Conservation (phyloP, 192 early-diverging fungal genomes). For the Phycomyces blakesleeanus region DNA sequence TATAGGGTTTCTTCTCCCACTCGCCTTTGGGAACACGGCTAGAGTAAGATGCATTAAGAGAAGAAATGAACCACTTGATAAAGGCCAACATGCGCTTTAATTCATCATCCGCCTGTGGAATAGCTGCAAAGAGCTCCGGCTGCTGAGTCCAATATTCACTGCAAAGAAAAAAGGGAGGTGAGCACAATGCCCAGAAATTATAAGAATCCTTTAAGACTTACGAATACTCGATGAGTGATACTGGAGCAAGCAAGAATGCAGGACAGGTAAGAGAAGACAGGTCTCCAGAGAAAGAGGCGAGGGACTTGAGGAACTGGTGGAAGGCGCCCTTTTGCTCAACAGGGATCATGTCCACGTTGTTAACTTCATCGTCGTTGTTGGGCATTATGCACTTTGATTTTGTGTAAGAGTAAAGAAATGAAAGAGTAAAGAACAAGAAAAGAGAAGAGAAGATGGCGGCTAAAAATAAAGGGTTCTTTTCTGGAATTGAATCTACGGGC, state of each 20-base stretch:
- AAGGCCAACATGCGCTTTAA: conserved; percentile 65
- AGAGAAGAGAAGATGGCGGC: no score
- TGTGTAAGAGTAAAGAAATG: background rate
- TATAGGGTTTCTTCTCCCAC: conserved; percentile 63
- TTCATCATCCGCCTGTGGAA: conserved; percentile 54
- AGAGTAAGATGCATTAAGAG: conserved; percentile 73
- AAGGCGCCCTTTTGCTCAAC: conserved; percentile 57
- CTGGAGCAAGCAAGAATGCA: conserved; percentile 66
- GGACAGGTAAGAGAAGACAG: conserved; percentile 73
- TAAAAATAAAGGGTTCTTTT: no score
- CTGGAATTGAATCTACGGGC: no score
- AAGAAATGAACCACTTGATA: conserved; percentile 74
- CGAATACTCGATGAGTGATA: conserved; percentile 74
- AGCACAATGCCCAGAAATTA: background rate
- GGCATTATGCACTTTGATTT: background rate
- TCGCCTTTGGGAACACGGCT: conserved; percentile 65
- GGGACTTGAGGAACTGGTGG: conserved; percentile 56
- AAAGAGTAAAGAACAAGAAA: background rate
- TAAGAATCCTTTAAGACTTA: conserved; percentile 12
- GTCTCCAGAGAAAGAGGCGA: conserved; percentile 78
- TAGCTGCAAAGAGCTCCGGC: conserved; percentile 60
- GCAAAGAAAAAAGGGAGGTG: background rate
- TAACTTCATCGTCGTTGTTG: conserved; percentile 11
- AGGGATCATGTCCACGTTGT: conserved; percentile 39
- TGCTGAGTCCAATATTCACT: conserved; percentile 60